A percentile compares a stretch with the other conserved stretches of the same genome.
phyloP scores from a whole-genome alignment of 202 grass and related monocot species.

The Dendrocalamus latiflorus region DNA sequence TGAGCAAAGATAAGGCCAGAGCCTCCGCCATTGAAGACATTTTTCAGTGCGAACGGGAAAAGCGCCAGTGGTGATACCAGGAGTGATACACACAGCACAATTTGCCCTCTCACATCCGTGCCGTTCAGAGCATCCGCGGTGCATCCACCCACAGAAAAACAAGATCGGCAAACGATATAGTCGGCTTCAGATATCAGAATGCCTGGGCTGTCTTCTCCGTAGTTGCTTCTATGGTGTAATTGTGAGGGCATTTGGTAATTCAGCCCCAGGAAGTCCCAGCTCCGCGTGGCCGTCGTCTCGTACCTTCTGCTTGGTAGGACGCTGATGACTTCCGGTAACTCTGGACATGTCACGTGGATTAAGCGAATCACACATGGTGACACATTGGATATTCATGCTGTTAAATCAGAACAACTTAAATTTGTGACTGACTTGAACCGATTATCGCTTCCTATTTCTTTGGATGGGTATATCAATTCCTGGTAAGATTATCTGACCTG shows the following conservation, averaged over 20 bases:
- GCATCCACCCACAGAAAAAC: no score
- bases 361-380: neutral
- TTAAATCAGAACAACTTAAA: no score
- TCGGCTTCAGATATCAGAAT: no score
- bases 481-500: neutral
- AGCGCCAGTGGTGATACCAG: neutral
- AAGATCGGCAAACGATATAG: no score
- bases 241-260: neutral
- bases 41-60: neutral
- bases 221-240: slow-evolving; percentile 12
- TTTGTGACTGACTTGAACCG: no score
- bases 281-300: slow-evolving; percentile 18
- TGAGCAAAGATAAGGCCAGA: slow-evolving; percentile 15
- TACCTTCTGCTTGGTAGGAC: slow-evolving; percentile 14
- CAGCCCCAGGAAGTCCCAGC: slow-evolving; percentile 41
- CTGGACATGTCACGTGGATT: slow-evolving; percentile 2
- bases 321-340: slow-evolving; percentile 41
- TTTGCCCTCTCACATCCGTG: neutral
- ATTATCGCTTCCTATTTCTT: no score
- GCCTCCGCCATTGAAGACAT: neutral
- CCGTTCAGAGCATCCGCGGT: no score
- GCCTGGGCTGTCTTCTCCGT: slow-evolving; percentile 21
- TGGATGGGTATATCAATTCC: no score
- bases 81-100: slow-evolving; percentile 6
- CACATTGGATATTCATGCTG: neutral